Evolutionary conservation across 305 asterid species (phyloP), one percentile per base, ranked within the genome.

Genomic region (Solanum hybrid): DNA sequence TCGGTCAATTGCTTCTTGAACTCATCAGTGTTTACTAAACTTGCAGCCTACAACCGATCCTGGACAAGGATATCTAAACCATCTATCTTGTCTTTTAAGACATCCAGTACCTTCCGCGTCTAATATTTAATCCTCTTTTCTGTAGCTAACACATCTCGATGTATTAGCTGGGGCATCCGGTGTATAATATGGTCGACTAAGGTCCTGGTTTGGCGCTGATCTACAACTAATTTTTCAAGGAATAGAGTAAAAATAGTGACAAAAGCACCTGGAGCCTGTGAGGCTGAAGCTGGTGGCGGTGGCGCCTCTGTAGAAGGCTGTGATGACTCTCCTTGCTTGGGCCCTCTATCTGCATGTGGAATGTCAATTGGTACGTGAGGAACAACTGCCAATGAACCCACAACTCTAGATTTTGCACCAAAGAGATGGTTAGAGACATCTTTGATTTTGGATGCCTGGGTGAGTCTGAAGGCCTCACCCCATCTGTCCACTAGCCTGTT

Each of bases 31-130:
- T 15, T 51, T 5, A 51, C 68, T 51, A 0, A 51, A 51, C 68
- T 6, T 51, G 9, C 68, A 2, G 7, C 68, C 0, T 51, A 1
- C n/a, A 51, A 15, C 1, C 0, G 1, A 51, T 51, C n/a, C 0
- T 15, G 68, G 68, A 51, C 68, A 51, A 5, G n/a, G 9, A 51
- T 6, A 0, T 51, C 68, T 17, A 51, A 15, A 6, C 68, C 68
- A 51, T 51, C 22, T 3, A 51, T 51, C 68, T 3, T 15, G 0
- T 15, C 1, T 0, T 51, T 51, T 51, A 51, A 51, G 68, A 51
- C 68, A 51, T 15, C n/a, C 1, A 15, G 9, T 6, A 15, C n/a
- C n/a, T 51, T 51, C 3, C 0, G 3, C 22, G 7, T 51, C n/a
- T 2, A 17, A 15, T 15, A 0, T 51, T 2, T 51, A 2, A 51